Conservation (phyloP, 1,284 basidiomycete genomes). For the Malassezia nana region DNA sequence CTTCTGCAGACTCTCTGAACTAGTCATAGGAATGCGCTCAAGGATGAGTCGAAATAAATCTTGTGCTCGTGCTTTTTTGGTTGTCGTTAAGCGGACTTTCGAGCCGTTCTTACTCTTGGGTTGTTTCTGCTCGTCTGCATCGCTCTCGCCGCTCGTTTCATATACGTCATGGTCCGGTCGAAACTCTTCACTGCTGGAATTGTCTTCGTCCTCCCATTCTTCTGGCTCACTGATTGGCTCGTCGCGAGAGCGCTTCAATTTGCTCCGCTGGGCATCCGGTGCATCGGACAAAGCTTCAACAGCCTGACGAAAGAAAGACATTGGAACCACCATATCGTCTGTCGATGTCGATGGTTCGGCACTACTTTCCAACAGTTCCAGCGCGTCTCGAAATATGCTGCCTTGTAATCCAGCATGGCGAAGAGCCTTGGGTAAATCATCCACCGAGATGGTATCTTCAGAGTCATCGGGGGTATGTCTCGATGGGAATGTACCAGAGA, state of each 20-base stretch:
- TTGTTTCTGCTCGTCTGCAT: background rate
- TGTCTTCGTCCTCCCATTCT: background rate
- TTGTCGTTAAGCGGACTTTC: background rate
- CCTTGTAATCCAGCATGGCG: background rate
- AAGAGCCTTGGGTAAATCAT: background rate
- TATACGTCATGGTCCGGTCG: background rate
- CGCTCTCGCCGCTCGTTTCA: background rate
- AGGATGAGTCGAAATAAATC: conserved; percentile 9
- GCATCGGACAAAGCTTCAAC: conserved; percentile 1
- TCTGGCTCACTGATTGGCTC: background rate
- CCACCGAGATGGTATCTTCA: background rate
- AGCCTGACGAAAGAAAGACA: conserved; percentile 2
- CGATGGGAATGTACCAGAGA: background rate
- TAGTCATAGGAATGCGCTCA: conserved; percentile 8
- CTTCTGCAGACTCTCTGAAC: background rate
- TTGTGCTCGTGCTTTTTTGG: conserved; percentile 1
- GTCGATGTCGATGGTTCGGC: background rate
- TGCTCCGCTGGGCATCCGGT: background rate
- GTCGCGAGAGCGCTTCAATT: background rate
- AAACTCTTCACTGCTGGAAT: background rate
- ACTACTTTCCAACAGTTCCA: background rate
- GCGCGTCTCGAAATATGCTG: background rate
- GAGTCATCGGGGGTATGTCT: background rate
- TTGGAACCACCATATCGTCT: background rate
- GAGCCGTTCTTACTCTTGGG: background rate